Conservation (phyloP, 2,329 filamentous ascomycete species). For the Hypoxylon sp. region DNA sequence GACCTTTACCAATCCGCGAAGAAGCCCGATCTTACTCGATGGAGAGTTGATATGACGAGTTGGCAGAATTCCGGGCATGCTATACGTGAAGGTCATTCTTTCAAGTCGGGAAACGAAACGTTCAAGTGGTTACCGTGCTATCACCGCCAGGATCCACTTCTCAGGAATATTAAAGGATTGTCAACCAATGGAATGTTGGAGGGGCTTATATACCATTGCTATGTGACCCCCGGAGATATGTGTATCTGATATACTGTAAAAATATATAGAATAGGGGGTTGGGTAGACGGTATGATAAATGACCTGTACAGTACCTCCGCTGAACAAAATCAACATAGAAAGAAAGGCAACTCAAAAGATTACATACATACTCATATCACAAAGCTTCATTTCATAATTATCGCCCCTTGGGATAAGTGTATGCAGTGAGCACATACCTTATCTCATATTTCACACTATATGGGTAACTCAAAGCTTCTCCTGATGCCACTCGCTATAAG, state of each 20-base stretch:
- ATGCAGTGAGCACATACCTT: too few species aligned
- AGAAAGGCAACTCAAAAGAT: constrained; percentile 16
- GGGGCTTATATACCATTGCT: not conserved
- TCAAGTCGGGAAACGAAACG: not conserved
- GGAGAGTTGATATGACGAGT: not conserved
- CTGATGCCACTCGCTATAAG: too few species aligned
- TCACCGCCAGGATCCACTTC: not conserved
- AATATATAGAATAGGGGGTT: not conserved
- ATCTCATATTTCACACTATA: not conserved
- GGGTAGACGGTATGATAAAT: constrained; percentile 16
- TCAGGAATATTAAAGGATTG: too few species aligned
- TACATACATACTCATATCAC: not conserved
- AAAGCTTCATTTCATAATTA: too few species aligned
- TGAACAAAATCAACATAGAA: constrained; percentile 14
- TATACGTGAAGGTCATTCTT: not conserved
- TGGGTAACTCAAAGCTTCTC: constrained; percentile 5
- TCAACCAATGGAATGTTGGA: not conserved
- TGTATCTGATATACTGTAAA: constrained; percentile 10
- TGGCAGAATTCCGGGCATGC: not conserved
- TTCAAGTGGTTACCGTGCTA: not conserved
- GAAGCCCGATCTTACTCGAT: not conserved
- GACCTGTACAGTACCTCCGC: constrained; percentile 17
- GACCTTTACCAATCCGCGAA: not conserved
- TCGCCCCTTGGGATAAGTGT: too few species aligned
- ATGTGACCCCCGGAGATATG: not conserved